Conservation (phyloP, 441 rosid genomes). For the Hypseocharis bilobata region DNA sequence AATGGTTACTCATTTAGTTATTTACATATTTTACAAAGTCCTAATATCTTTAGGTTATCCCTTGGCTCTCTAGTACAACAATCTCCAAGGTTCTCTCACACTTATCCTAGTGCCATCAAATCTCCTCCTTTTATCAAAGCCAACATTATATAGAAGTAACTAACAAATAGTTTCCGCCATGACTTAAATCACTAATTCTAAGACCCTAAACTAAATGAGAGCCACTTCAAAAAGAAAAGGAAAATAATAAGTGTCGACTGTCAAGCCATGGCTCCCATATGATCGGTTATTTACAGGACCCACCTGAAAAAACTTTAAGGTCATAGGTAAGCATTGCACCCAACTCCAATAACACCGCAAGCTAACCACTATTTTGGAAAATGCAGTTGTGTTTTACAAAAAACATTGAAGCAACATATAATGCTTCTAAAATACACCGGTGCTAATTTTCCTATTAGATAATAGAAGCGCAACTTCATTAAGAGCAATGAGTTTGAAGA, state of each 20-base stretch:
- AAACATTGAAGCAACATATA: not conserved
- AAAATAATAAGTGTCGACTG: no score
- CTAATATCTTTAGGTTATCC: not conserved
- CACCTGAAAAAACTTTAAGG: not conserved
- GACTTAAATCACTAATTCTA: no score
- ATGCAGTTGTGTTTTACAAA: no score
- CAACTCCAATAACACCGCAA: not conserved
- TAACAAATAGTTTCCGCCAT: no score
- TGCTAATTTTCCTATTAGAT: not conserved
- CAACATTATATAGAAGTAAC: no score
- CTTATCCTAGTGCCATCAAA: no score
- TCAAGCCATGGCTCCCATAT: not conserved
- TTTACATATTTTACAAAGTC: not conserved
- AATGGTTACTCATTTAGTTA: not conserved
- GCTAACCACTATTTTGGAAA: not conserved
- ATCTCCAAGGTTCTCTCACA: not conserved
- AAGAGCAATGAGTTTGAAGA: slow-evolving; percentile 2
- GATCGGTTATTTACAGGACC: not conserved
- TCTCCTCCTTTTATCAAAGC: no score
- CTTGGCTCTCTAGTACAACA: not conserved
- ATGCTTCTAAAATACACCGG: not conserved
- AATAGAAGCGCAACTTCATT: not conserved
- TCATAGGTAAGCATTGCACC: not conserved
- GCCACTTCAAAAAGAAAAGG: no score
- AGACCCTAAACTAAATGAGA: no score